Conservation (phyloP, 371 early-diverging fungal species). For the Conidiobolus incongruus region DNA sequence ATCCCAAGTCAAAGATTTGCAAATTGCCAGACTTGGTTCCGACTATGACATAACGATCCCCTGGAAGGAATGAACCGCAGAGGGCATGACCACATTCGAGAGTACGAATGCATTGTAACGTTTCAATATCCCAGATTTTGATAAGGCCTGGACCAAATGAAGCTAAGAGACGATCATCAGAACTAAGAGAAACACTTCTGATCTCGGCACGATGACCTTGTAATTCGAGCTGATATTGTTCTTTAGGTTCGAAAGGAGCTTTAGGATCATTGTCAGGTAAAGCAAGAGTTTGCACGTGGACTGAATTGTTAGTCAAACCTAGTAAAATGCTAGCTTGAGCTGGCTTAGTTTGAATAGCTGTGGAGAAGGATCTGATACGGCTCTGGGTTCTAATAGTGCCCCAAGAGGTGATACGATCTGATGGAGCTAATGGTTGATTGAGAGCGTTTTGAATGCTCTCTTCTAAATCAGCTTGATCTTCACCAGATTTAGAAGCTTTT, state of each 20-base stretch:
- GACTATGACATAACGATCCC: slow-evolving; percentile 64
- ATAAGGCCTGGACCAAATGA: slow-evolving; percentile 56
- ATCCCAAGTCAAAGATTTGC: slow-evolving; percentile 69
- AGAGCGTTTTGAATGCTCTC: too few relatives aligned
- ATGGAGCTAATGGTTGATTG: too few relatives aligned
- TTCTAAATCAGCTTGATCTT: slow-evolving; percentile 11
- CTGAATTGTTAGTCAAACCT: slow-evolving; percentile 41
- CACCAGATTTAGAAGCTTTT: slow-evolving; percentile 18
- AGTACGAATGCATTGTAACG: slow-evolving; percentile 57
- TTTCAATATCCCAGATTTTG: slow-evolving; percentile 76
- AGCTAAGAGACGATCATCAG: slow-evolving; percentile 64
- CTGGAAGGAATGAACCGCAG: slow-evolving; percentile 75
- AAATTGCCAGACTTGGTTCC: slow-evolving; percentile 81
- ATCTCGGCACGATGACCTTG: slow-evolving; percentile 83
- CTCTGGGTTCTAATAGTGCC: background rate
- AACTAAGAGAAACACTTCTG: slow-evolving; percentile 59
- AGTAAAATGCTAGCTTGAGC: slow-evolving; percentile 14
- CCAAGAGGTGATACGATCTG: slow-evolving; percentile 21
- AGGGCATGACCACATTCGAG: slow-evolving; percentile 70
- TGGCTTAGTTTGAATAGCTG: background rate
- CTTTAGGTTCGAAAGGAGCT: slow-evolving; percentile 23
- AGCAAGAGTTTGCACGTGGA: slow-evolving; percentile 41
- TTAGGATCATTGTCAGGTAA: slow-evolving; percentile 19
- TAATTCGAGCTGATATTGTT: slow-evolving; percentile 41
- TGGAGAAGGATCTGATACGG: background rate